Evolutionary conservation across 2,329 filamentous ascomycete genomes (phyloP).

Genomic region (Lasiodiplodia theobromae): DNA sequence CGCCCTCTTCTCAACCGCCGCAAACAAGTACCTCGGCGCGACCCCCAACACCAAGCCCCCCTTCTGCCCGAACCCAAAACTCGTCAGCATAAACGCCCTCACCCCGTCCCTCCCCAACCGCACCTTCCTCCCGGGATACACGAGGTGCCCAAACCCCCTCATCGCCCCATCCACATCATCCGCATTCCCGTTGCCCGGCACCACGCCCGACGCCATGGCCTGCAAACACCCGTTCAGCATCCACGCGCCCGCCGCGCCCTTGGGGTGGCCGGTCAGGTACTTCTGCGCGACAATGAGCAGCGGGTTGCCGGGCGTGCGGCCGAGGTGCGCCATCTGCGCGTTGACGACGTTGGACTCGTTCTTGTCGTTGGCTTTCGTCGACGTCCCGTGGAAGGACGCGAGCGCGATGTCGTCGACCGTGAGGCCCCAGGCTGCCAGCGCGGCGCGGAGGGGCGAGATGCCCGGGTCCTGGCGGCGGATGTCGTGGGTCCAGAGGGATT

Average conservation of each 20-base stretch:
- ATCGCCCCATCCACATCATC: constrained; percentile 47
- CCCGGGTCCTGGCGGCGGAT: constrained; percentile 38
- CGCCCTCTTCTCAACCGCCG: neutral
- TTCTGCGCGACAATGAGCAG: constrained; percentile 48
- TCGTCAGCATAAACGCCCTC: constrained; percentile 50
- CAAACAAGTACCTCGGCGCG: constrained; percentile 41
- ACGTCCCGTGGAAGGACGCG: constrained; percentile 51
- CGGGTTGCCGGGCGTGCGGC: constrained; percentile 44
- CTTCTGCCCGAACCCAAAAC: constrained; percentile 57
- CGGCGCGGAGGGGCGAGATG: constrained; percentile 45
- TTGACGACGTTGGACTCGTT: constrained; percentile 50
- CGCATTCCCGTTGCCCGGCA: constrained; percentile 49
- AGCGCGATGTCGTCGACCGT: constrained; percentile 50
- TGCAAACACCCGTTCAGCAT: constrained; percentile 50
- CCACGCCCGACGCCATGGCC: constrained; percentile 41
- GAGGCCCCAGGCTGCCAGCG: constrained; percentile 47
- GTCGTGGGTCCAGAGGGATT: constrained; percentile 38
- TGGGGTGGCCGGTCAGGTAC: constrained; percentile 48
- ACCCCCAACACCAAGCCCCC: constrained; percentile 49
- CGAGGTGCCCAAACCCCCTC: constrained; percentile 39
- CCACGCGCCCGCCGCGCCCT: constrained; percentile 48
- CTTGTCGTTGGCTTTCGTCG: constrained; percentile 49
- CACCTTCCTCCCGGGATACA: constrained; percentile 42
- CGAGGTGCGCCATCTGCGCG: constrained; percentile 45
- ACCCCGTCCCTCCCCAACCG: constrained; percentile 32